phyloP scores from a whole-genome alignment of 2,329 filamentous ascomycete species.

The Raffaelea deltoideospora region DNA sequence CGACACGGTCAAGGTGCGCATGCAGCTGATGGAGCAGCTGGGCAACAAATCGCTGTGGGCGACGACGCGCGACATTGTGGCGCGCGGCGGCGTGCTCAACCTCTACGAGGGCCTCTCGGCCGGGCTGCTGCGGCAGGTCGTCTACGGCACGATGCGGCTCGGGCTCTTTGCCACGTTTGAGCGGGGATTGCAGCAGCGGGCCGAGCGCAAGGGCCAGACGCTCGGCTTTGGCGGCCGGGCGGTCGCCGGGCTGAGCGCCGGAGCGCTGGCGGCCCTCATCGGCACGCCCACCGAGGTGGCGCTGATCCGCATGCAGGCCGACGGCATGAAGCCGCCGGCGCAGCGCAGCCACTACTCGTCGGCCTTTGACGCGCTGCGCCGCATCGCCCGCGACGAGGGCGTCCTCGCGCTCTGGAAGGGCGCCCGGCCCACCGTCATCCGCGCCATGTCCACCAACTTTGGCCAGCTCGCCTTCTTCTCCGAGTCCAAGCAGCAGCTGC shows the following conservation, averaged over 20 bases:
- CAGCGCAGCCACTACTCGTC: conserved; percentile 86
- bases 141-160: conserved; percentile 89
- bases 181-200: conserved; percentile 48
- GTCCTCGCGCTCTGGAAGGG: conserved; percentile 77
- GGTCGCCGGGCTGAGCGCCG: conserved; percentile 67
- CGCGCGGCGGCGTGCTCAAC: conserved; percentile 72
- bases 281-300: conserved; percentile 93
- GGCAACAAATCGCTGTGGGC: conserved; percentile 59
- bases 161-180: conserved; percentile 97
- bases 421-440: conserved; percentile 74
- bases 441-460: conserved; percentile 96
- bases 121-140: conserved; percentile 79
- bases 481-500: conserved; percentile 81
- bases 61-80: conserved; percentile 71
- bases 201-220: conserved; percentile 51
- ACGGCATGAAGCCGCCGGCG: conserved; percentile 76
- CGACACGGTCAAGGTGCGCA: conserved; percentile 96
- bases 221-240: conserved; percentile 81
- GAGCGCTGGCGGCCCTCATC: conserved; percentile 82
- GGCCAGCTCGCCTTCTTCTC: conserved; percentile 95
- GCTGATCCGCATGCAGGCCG: conserved; percentile 93
- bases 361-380: conserved; percentile 68
- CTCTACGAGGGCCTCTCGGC: conserved; percentile 90
- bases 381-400: conserved; percentile 72
- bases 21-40: conserved; percentile 85